Evolutionary conservation across 495 filamentous ascomycete species (phyloP).

Genomic region (Cercophora newfieldiana): DNA sequence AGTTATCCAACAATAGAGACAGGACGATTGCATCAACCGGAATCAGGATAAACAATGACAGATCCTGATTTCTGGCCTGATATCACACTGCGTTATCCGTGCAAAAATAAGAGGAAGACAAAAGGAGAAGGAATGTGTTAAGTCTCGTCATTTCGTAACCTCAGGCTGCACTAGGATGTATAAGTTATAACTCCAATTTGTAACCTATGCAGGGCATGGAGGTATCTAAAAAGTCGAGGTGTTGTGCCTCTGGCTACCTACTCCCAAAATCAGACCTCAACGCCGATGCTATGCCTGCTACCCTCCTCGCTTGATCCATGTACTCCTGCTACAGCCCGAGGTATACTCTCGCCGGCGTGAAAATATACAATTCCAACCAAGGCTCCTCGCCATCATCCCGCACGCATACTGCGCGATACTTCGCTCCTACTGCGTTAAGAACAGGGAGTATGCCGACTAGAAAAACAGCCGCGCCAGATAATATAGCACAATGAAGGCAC

Average conservation of each 20-base stretch:
- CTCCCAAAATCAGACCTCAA: slow-evolving; percentile 7
- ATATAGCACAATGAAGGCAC: slow-evolving; percentile 70
- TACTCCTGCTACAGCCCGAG: not conserved
- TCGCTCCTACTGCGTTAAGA: not conserved
- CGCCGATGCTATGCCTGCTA: slow-evolving; percentile 26
- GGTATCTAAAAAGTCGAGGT: not conserved
- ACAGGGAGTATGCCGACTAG: slow-evolving; percentile 26
- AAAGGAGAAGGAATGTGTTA: not conserved
- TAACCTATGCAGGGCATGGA: not conserved
- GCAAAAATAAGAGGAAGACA: not conserved
- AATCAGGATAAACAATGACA: not conserved
- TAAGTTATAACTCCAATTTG: not conserved
- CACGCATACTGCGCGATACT: not conserved
- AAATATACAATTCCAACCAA: not conserved
- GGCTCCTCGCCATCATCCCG: not conserved
- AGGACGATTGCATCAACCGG: not conserved
- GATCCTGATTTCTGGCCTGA: not conserved
- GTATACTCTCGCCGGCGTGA: not conserved
- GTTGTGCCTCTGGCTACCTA: not conserved
- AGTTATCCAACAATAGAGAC: not conserved
- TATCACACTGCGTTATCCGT: not conserved
- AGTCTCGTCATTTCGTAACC: not conserved
- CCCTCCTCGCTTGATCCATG: not conserved
- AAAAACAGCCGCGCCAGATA: slow-evolving; percentile 69
- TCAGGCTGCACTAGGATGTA: not conserved